Evolutionary conservation across 345 rosid species (phyloP).

Genomic region (Melastoma malabathricum): DNA sequence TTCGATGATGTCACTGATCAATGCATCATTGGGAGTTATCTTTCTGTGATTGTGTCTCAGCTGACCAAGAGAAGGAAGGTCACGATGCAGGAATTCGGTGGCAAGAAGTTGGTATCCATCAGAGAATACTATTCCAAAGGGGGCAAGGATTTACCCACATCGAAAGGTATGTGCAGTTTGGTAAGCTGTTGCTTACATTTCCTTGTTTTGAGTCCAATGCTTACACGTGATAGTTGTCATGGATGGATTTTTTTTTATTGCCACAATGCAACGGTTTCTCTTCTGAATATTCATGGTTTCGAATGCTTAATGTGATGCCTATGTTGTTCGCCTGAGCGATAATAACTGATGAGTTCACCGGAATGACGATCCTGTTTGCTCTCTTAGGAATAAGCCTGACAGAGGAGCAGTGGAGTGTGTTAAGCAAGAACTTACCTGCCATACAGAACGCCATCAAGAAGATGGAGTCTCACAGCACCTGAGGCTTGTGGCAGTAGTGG

Average conservation of each 20-base stretch:
- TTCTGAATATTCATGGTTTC: too few species aligned
- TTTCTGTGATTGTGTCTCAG: slow-evolving; percentile 19
- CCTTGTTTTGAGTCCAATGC: too few species aligned
- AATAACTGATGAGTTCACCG: too few species aligned
- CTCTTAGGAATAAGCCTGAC: slow-evolving; percentile 73
- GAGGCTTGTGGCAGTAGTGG: background rate
- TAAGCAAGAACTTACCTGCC: slow-evolving; percentile 48
- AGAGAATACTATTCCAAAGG: slow-evolving; percentile 73
- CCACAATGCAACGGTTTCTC: too few species aligned
- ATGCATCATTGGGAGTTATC: too few species aligned
- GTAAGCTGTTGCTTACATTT: too few species aligned
- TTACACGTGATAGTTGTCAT: too few species aligned
- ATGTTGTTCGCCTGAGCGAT: too few species aligned
- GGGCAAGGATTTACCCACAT: slow-evolving; percentile 74
- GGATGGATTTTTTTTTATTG: too few species aligned
- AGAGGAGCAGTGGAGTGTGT: slow-evolving; percentile 66
- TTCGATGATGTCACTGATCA: too few species aligned
- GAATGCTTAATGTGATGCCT: too few species aligned
- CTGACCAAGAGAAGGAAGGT: slow-evolving; percentile 68
- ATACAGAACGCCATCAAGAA: slow-evolving; percentile 58
- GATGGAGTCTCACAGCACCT: slow-evolving; percentile 36
- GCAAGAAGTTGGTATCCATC: slow-evolving; percentile 65
- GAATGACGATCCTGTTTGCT: background rate
- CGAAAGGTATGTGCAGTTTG: slow-evolving; percentile 41
- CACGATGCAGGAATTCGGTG: slow-evolving; percentile 71